Conservation (phyloP, 495 filamentous ascomycete species). For the Bathelium albidoporum region DNA sequence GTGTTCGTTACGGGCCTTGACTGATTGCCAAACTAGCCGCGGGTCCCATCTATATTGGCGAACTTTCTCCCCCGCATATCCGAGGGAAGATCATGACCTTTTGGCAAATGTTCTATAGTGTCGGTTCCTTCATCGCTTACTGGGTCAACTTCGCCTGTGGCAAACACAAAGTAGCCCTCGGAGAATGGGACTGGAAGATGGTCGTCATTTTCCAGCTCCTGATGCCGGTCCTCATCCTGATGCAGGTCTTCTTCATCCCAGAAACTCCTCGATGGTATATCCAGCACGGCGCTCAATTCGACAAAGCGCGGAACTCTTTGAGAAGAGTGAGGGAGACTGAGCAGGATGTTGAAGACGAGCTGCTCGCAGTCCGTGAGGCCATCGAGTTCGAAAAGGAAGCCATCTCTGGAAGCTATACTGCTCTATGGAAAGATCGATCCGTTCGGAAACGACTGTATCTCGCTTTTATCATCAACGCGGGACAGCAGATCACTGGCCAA, state of each 20-base stretch:
- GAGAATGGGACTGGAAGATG: conserved; percentile 54
- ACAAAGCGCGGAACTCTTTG: conserved; percentile 43
- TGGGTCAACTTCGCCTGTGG: conserved; percentile 47
- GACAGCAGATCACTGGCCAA: conserved; percentile 52
- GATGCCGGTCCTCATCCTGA: conserved; percentile 43
- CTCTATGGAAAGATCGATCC: conserved; percentile 52
- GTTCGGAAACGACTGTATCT: conserved; percentile 47
- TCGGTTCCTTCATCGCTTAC: conserved; percentile 54
- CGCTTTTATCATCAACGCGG: conserved; percentile 48
- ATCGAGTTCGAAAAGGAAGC: conserved; percentile 54
- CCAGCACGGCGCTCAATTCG: conserved; percentile 41
- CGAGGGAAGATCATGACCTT: conserved; percentile 57
- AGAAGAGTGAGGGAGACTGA: conserved; percentile 44
- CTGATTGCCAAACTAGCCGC: conserved; percentile 27
- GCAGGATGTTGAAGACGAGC: conserved; percentile 49
- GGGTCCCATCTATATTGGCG: conserved; percentile 54
- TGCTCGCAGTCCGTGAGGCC: conserved; percentile 47
- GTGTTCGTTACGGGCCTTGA: background rate
- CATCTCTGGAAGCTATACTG: conserved; percentile 44
- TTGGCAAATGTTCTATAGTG: conserved; percentile 58
- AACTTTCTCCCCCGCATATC: conserved; percentile 48
- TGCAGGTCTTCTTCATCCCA: conserved; percentile 44
- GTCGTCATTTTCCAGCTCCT: conserved; percentile 54
- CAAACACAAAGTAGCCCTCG: conserved; percentile 39
- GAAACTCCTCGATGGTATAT: conserved; percentile 53